Evolutionary conservation across 352 stramenopile species (phyloP), one percentile per base, ranked within the genome.

Genomic region (Pythium folliculosum): DNA sequence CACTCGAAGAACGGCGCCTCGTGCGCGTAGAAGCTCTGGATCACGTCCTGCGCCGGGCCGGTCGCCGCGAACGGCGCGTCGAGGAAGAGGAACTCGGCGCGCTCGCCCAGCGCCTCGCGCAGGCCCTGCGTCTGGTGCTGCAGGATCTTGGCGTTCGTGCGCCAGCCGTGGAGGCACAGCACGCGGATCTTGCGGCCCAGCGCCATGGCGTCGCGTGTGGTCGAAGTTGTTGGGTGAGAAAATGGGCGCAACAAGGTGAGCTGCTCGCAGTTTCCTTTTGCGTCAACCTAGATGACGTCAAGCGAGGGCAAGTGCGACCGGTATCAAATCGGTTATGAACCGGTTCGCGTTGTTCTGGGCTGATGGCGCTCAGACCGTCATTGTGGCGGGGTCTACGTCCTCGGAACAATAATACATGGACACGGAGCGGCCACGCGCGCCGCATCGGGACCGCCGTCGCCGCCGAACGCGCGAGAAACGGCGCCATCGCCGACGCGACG

Each of bases 131-230:
- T 85, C 72, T 94, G 86, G 14, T 77, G 61, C 59, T 78, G 47
- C 47, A 93, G 75, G 48, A 94, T 82, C 44, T 60, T 69, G n/a
- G 69, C 71, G 69, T 87, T 94, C 19, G 86, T 94, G 58, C 86
- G 81, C 81, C 81, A 94, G 21, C 86, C 84, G 53, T 94, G 86
- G 21, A 94, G 79, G 40, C 86, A 94, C 37, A 94, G 72, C 69
- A 92, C 80, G 22, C 86, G 86, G 61, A 94, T 81, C 50, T 80
- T 75, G 5, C 62, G 60, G 3, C 22, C 17, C 23, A 69, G 9
- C 40, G 45, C 55, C 53, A 64, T 72, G 19, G 30, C 40, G n/a
- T 58, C n/a, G 10, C 21, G 12, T 32, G 6, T 21, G 35, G 6
- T 52, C 44, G 44, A 50, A 50, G n/a, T n/a, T 30, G n/a, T n/a